Evolutionary conservation across 2,329 filamentous ascomycete species (phyloP).

Genomic region (Ceratocystis lukuohia): DNA sequence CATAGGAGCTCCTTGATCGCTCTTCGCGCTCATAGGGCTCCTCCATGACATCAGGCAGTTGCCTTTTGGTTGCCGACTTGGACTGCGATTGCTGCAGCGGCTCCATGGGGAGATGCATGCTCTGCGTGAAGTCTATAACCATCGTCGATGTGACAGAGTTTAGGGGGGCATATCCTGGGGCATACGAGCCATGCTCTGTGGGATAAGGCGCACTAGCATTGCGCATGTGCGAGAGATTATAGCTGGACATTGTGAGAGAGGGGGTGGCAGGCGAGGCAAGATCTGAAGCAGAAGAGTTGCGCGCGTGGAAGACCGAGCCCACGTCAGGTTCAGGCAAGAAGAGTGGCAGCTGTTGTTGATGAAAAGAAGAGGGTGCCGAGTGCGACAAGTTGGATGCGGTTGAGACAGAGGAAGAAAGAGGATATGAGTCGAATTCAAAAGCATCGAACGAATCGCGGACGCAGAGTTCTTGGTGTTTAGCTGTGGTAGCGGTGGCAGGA

Average conservation of each 20-base stretch:
- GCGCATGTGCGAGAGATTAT: constrained; percentile 33
- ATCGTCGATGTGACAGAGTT: constrained; percentile 8
- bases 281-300: constrained; percentile 50
- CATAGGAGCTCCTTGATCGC: constrained; percentile 30
- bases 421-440: constrained; percentile 19
- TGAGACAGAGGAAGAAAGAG: not conserved
- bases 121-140: constrained; percentile 23
- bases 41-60: constrained; percentile 71
- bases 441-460: constrained; percentile 16
- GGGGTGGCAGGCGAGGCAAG: constrained; percentile 55
- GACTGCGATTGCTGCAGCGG: constrained; percentile 23
- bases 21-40: constrained; percentile 61
- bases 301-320: constrained; percentile 32
- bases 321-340: constrained; percentile 26
- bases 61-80: constrained; percentile 42
- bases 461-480: constrained; percentile 17
- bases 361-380: constrained; percentile 12
- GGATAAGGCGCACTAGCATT: constrained; percentile 69
- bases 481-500: not conserved
- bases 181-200: constrained; percentile 36
- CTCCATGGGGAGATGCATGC: constrained; percentile 4
- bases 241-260: constrained; percentile 30
- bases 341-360: constrained; percentile 11
- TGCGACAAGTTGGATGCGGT: constrained; percentile 8
- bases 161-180: constrained; percentile 35